These are phyloP conservation scores for Carex littledalei DNA, from an alignment of 176 grass and related monocot genomes.

Conservation along the genomic window DNA sequence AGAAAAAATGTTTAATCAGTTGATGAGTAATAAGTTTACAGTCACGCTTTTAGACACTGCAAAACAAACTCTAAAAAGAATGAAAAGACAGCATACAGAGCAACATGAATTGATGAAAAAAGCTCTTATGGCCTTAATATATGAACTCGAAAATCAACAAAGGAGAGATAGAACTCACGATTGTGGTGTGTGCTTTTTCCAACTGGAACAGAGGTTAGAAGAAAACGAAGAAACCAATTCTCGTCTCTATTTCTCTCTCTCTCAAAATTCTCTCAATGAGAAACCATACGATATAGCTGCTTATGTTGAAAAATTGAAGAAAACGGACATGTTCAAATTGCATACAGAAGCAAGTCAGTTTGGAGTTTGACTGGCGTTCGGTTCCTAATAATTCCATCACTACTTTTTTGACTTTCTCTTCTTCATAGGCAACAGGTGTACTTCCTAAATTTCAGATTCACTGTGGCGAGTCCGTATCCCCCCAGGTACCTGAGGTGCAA, in stretches of 20 bases:
- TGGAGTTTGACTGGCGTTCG: not conserved
- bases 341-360: not conserved
- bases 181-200: not conserved
- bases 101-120: not conserved
- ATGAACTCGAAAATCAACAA: not conserved
- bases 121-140: not conserved
- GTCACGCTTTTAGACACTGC: not conserved
- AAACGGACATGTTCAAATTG: not conserved
- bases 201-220: not conserved
- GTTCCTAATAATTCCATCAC: not conserved
- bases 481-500: too few relatives aligned
- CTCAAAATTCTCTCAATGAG: not conserved
- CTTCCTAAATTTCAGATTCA: not conserved
- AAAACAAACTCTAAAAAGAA: not conserved
- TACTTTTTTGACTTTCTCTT: conserved; percentile 1
- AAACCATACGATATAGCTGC: not conserved
- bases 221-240: not conserved
- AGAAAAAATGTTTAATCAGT: not conserved
- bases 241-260: not conserved
- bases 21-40: not conserved
- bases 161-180: not conserved
- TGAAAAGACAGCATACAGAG: not conserved
- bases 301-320: not conserved
- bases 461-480: not conserved
- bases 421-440: not conserved